Evolutionary conservation across 306 rosid species (phyloP), one percentile per base, ranked within the genome.

Genomic region (Bauhinia variegata): DNA sequence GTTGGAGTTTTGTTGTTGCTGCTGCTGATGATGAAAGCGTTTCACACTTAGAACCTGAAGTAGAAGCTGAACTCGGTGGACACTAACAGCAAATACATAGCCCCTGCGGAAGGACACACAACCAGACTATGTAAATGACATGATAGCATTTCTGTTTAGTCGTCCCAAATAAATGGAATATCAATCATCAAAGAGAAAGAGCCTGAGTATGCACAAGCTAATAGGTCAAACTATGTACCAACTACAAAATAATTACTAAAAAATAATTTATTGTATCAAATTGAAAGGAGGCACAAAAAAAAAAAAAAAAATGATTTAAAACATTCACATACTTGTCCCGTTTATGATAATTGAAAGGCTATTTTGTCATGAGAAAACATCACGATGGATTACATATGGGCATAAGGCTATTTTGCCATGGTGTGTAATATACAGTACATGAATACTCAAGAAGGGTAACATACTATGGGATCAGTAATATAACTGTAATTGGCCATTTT

Each of bases 21-120:
- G 95, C 59, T 92, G 99, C 17, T 86, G 98, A 33, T 92, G 96
- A 72, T 95, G 97, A 84, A 95, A 95, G 49, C 99, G 96, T 78
- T 91, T 95, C 78, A 95, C 97, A 61, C 99, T 95, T 55, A 95
- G 84, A 61, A 95, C 99, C 86, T 95, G 99, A 63, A 95, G 99
- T 61, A 95, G 99, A 63, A 95, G 96, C 71, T 95, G 99, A 71
- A 95, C 97, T 74, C 99, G 83, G 62, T 95, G 99, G 73, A 95
- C 99, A 70, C 97, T 95, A 37, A 95, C 97, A 44, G 99, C 99
- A 88, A 95, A 95, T 39, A 95, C 99, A 79, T 95, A 95, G 43
- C 99, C 97, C 81, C 99, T 95, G 87, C 84, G 84, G 15, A 79
- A 65, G 68, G 65, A 49, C 48, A 57, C 33, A 50, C n/a, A 72